A percentile compares a stretch with the other conserved stretches of the same genome.
These are phyloP conservation scores for Fusarium oxysporum DNA, from an alignment of 2,329 filamentous ascomycete genomes.

Conservation along the genomic window DNA sequence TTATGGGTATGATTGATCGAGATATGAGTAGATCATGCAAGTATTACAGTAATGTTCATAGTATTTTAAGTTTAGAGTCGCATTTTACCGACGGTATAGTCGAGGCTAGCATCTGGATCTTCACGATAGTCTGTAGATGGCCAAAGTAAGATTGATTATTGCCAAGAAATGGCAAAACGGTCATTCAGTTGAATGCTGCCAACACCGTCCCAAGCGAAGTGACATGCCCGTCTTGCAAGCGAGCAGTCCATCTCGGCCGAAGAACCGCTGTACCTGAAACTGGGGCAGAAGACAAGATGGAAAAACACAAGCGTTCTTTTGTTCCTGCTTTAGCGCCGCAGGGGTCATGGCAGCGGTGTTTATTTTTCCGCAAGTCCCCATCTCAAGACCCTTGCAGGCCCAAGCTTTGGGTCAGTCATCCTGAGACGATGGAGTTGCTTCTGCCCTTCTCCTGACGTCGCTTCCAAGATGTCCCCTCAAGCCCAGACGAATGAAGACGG, in stretches of 20 bases:
- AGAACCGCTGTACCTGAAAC: slow-evolving; percentile 43
- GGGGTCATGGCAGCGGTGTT: slow-evolving; percentile 3
- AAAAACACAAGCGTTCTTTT: slow-evolving; percentile 19
- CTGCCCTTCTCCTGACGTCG: background rate
- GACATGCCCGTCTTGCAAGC: background rate
- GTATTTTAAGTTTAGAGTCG: background rate
- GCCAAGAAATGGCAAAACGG: background rate
- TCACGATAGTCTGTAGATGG: background rate
- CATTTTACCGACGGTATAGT: background rate
- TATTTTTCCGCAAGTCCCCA: slow-evolving; percentile 31
- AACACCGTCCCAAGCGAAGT: slow-evolving; percentile 15
- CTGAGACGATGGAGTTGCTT: slow-evolving; percentile 6
- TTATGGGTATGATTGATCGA: background rate
- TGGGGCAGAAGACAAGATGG: slow-evolving; percentile 8
- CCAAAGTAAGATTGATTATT: background rate
- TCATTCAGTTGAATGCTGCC: slow-evolving; percentile 1
- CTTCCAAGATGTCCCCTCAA: background rate
- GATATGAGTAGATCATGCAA: slow-evolving; percentile 25
- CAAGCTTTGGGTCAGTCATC: slow-evolving; percentile 3
- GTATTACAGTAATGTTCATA: slow-evolving; percentile 2
- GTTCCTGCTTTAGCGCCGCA: slow-evolving; percentile 41
- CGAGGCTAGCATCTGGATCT: background rate
- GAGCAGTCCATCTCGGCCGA: slow-evolving; percentile 11
- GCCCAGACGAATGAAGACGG: background rate
- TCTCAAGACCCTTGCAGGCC: background rate